Base-by-base conservation (phyloP, 2,329 filamentous ascomycete species). In the Calonectria leucothoes region DNA sequence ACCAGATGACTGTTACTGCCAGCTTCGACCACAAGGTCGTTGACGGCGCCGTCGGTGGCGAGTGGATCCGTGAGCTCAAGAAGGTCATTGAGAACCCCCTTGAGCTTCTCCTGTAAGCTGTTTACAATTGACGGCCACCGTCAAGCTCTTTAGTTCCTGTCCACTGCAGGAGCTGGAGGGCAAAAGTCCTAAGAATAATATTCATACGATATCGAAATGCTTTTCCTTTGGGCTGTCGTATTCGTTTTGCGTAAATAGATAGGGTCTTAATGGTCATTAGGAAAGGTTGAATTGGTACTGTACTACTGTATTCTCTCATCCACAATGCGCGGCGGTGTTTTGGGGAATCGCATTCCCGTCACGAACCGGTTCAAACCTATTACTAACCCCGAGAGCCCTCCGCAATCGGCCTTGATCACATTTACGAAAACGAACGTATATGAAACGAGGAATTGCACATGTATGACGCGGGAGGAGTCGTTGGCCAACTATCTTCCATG, bases 21-120 rank as follows among this genome's bases (percentile, higher is more conserved):
- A 97, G 94, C 90, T 99, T 99, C 85, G 97, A 99, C 89, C 97
- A 99, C 93, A 98, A 98, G 91, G 96, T 98, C 65, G 93, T 99
- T 15, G 97, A 99, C 84, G 97, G 97, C 77, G 97, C 96, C 49
- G 94, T 98, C 72, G 97, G 97, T 83, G 97, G 93, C 73, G 97
- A 99, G 87, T 99, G 96, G 93, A 95, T 99, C 87, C 93, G 92
- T 86, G 97, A 97, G 89, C 89, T 99, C 86, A 99, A 99, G 94
- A 96, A 96, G 91, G 94, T 95, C 67, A 89, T 99, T 74, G 97
- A 99, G 93, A 98, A 98, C 91, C 97, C 97, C 79, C 91, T 99
- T 80, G 94, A 98, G 89, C 91, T 99, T 80, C 89, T 99, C 85
- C 91, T 99, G 86, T 99, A 93, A 89, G 74, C 42, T 72, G 55